These are phyloP conservation scores for Centaurea solstitialis DNA, from an alignment of 129 eudicot genomes.

Conservation along the genomic window DNA sequence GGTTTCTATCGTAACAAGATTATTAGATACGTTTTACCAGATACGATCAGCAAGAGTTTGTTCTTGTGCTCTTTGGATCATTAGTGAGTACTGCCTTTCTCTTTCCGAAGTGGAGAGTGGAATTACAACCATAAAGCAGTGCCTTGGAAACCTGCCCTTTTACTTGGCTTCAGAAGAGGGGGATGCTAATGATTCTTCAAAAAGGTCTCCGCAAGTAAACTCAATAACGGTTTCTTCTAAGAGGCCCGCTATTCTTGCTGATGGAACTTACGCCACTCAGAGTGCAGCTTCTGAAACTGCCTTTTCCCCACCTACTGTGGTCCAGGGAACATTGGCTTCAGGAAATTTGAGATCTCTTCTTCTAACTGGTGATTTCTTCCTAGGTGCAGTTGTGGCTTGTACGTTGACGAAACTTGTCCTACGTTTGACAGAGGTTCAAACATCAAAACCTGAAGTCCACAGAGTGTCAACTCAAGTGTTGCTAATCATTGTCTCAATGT, in stretches of 20 bases:
- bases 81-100: slow-evolving; percentile 91
- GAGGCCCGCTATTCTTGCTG: slow-evolving; percentile 87
- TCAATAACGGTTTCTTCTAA: slow-evolving; percentile 76
- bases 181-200: slow-evolving; percentile 62
- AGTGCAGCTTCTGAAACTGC: slow-evolving; percentile 91
- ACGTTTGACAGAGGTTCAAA: slow-evolving; percentile 84
- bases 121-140: slow-evolving; percentile 75
- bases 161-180: slow-evolving; percentile 65
- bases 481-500: slow-evolving; percentile 68
- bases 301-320: slow-evolving; percentile 64
- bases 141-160: slow-evolving; percentile 86
- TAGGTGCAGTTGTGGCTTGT: slow-evolving; percentile 89
- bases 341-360: slow-evolving; percentile 87
- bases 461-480: slow-evolving; percentile 55
- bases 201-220: slow-evolving; percentile 59
- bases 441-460: slow-evolving; percentile 70
- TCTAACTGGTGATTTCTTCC: slow-evolving; percentile 88
- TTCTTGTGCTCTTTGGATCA: slow-evolving; percentile 95
- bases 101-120: slow-evolving; percentile 96
- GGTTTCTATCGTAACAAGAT: slow-evolving; percentile 78
- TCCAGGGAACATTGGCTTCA: slow-evolving; percentile 63
- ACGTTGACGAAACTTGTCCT: slow-evolving; percentile 77
- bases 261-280: slow-evolving; percentile 94
- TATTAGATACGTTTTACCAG: slow-evolving; percentile 86
- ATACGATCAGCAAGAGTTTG: slow-evolving; percentile 92